Base-by-base conservation (phyloP, 2,329 filamentous ascomycete genomes). In the Penicillium sp. region DNA sequence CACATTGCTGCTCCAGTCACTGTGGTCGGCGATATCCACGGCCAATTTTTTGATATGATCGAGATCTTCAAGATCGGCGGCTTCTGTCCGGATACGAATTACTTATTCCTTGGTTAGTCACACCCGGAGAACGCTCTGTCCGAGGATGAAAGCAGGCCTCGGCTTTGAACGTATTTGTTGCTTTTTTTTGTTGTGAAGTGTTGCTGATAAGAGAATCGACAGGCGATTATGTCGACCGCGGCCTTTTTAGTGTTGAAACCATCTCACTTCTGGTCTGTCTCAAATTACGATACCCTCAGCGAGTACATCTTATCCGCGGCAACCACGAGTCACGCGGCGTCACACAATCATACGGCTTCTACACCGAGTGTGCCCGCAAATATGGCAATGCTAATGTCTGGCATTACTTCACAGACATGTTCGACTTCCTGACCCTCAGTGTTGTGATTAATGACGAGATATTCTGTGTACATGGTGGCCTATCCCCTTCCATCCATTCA, bases 321-420 rank as follows among this genome's bases (percentile, higher is more conserved):
- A 99, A 99, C 77, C 94, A 99, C 78, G 94, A 99, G 78, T 96
- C 92, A 56, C 88, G 94, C 68, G 94, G 94, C 69, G 94, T 99
- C 53, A 99, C 94, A 11, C 94, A 99, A 76, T 97, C 93, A 29
- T 99, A 99, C 76, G 94, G 94, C 56, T 99, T 99, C 79, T 99
- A 99, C 74, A 97, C 94, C 23, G 94, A 99, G 74, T 99, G 94
- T 77, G 92, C 90, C 21, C 88, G 94, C 66, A 99, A 99, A 78
- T 99, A 99, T 76, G 94, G 94, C 73, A 97, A 96, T 72, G 92
- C 94, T 62, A 97, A 94, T 69, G 94, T 99, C 23, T 99, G 94
- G 94, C 94, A 99, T 76, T 94, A 97, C 75, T 99, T 99, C 73
- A 99, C 94, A 64, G 94, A 99, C 78, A 97, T 99, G 92, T 99